These are phyloP conservation scores for Didymella segeticola DNA, from an alignment of 2,329 filamentous ascomycete genomes.

Conservation along the genomic window DNA sequence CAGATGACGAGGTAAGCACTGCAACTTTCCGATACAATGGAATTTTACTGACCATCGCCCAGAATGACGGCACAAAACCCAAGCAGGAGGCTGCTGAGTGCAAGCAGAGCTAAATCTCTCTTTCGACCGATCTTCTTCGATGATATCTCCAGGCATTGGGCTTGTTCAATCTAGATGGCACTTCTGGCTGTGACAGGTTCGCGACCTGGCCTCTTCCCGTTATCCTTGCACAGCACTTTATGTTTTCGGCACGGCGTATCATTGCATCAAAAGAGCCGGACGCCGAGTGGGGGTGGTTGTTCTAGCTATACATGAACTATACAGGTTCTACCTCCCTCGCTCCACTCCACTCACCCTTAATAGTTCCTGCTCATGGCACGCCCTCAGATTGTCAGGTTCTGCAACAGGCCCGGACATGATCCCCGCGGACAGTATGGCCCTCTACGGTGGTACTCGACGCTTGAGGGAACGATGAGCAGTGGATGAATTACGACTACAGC, in stretches of 20 bases:
- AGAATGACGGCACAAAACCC: slow-evolving; percentile 53
- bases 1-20: slow-evolving; percentile 49
- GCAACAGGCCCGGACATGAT: not conserved
- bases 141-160: slow-evolving; percentile 27
- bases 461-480: slow-evolving; percentile 2
- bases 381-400: not conserved
- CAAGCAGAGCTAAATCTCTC: slow-evolving; percentile 51
- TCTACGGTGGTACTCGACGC: not conserved
- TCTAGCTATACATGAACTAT: slow-evolving; percentile 37
- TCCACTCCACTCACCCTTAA: slow-evolving; percentile 19
- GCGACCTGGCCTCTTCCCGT: slow-evolving; percentile 21
- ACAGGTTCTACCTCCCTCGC: slow-evolving; percentile 26
- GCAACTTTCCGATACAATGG: not conserved
- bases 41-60: slow-evolving; percentile 18
- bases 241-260: slow-evolving; percentile 38
- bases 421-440: not conserved
- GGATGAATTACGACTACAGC: slow-evolving; percentile 11
- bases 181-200: slow-evolving; percentile 20
- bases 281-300: slow-evolving; percentile 25
- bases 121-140: slow-evolving; percentile 28
- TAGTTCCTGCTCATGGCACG: slow-evolving; percentile 12
- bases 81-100: slow-evolving; percentile 55
- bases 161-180: slow-evolving; percentile 41
- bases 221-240: slow-evolving; percentile 24
- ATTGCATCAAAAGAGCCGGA: slow-evolving; percentile 36